A percentile compares a stretch with the other conserved stretches of the same genome.
Evolutionary conservation across 345 rosid genomes (phyloP).

Genomic region (Stellera chamaejasme): DNA sequence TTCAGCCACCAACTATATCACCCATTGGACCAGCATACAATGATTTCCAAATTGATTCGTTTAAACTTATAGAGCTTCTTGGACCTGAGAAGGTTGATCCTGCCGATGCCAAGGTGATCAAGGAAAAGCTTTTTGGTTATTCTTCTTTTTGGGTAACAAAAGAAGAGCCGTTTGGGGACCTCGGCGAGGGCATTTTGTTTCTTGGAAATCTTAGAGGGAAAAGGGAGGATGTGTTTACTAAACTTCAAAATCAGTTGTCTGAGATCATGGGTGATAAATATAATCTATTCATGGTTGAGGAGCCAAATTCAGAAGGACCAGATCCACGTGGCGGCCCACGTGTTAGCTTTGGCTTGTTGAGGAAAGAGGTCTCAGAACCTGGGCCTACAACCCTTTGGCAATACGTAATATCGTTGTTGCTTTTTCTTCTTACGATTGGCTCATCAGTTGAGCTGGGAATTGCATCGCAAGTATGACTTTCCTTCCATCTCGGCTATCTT

Average conservation of each 20-base stretch:
- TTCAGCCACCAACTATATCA: conserved; percentile 56
- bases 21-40: conserved; percentile 59
- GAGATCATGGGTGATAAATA: conserved; percentile 67
- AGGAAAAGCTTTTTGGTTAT: conserved; percentile 82
- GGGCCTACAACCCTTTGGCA: conserved; percentile 98
- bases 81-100: conserved; percentile 96
- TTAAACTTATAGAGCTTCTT: conserved; percentile 90
- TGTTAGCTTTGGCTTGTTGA: conserved; percentile 83
- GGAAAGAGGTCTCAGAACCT: conserved; percentile 96
- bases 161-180: conserved; percentile 95
- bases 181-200: conserved; percentile 83
- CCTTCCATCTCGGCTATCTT: background rate
- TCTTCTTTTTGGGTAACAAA: conserved; percentile 93
- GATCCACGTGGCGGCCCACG: conserved; percentile 96
- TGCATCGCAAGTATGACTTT: conserved; percentile 73
- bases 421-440: conserved; percentile 81
- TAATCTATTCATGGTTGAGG: conserved; percentile 92
- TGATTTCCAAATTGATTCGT: conserved; percentile 83
- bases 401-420: conserved; percentile 77
- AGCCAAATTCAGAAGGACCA: conserved; percentile 84
- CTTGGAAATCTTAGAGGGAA: conserved; percentile 84
- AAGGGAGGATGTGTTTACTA: conserved; percentile 73
- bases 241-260: conserved; percentile 57
- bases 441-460: conserved; percentile 90
- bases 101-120: conserved; percentile 68